Base-by-base conservation (phyloP, 116 monocot genomes). In the Zostera marina region DNA sequence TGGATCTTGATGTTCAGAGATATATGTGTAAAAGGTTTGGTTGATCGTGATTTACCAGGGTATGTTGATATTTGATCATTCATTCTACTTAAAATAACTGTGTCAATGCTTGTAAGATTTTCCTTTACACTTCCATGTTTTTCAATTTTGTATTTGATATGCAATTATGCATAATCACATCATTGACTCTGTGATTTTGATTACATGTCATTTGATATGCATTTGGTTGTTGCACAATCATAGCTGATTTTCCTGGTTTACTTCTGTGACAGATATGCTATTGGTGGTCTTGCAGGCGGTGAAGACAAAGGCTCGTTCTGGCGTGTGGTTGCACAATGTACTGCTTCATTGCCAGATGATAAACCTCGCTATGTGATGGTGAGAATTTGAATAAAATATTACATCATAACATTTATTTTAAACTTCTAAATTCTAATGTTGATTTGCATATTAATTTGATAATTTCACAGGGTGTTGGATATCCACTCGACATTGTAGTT, bases 331-430 rank as follows among this genome's bases (percentile, higher is more conserved):
- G 89, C 90, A 6, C 96, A 89, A 60, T 96, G 96, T 53, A 89
- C 96, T 44, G 90, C 90, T 80, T 68, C 74, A 53, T 52, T 96
- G 48, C 96, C 96, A 22, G 96, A 85, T 73, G 77, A 89, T 77
- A 96, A 96, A 68, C 89, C 96, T 24, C 80, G 96, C 13, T 96
- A 96, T 76, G 96, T 96, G 42, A 96, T 96, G 96, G 96, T 96
- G 44, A 38, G 47, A 19, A 25, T 52, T 52, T 48, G 40, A n/a
- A n/a, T n/a, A n/a, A n/a, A n/a, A n/a, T n/a, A 47, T 47, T 59
- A 9, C 4, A 44, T 42, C 12, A 66, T 23, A 19, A 13, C 47
- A 23, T 47, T 17, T 17, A 44, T 39, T 17, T 1, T 22, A 11
- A 5, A 15, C 1, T 17, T 56, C 40, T 12, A 59, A 59, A 42